phyloP scores from a whole-genome alignment of 257 asterid species.

The Fraxinus pennsylvanica region DNA sequence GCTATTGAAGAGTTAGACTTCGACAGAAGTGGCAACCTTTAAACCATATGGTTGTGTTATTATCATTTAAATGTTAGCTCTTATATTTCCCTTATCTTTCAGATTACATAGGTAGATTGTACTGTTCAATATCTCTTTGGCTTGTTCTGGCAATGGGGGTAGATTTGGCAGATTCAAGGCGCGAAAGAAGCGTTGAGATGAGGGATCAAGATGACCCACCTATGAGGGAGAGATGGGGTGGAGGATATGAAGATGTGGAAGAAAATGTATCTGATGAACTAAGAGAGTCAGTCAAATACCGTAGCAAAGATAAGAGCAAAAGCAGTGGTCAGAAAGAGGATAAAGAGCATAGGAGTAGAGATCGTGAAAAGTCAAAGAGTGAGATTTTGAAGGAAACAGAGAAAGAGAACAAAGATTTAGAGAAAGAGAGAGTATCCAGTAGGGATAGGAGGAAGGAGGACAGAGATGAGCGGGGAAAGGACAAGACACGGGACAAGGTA shows the following conservation, averaged over 20 bases:
- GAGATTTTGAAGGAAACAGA: slow-evolving; percentile 51
- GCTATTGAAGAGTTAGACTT: not conserved
- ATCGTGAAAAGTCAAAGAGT: slow-evolving; percentile 56
- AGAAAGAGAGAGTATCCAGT: slow-evolving; percentile 43
- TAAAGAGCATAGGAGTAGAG: slow-evolving; percentile 66
- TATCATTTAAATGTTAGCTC: not conserved
- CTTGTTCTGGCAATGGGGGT: slow-evolving; percentile 38
- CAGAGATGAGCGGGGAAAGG: slow-evolving; percentile 61
- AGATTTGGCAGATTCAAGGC: slow-evolving; percentile 41
- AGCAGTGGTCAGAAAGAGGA: slow-evolving; percentile 61
- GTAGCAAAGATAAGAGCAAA: slow-evolving; percentile 64
- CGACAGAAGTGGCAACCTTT: not conserved
- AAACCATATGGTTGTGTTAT: not conserved
- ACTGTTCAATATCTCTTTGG: not conserved
- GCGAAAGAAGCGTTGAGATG: slow-evolving; percentile 52
- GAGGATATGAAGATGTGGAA: slow-evolving; percentile 50
- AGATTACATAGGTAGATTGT: slow-evolving; percentile 15
- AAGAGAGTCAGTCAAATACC: slow-evolving; percentile 54
- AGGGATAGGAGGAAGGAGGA: slow-evolving; percentile 77
- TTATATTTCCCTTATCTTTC: not conserved
- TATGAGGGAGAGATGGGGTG: slow-evolving; percentile 59
- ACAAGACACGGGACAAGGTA: slow-evolving; percentile 46
- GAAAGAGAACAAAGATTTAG: slow-evolving; percentile 50
- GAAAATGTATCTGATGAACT: slow-evolving; percentile 49
- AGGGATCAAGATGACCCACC: slow-evolving; percentile 52